Evolutionary conservation across 2,329 filamentous ascomycete species (phyloP), one percentile per base, ranked within the genome.

Genomic region (Fusarium concolor): DNA sequence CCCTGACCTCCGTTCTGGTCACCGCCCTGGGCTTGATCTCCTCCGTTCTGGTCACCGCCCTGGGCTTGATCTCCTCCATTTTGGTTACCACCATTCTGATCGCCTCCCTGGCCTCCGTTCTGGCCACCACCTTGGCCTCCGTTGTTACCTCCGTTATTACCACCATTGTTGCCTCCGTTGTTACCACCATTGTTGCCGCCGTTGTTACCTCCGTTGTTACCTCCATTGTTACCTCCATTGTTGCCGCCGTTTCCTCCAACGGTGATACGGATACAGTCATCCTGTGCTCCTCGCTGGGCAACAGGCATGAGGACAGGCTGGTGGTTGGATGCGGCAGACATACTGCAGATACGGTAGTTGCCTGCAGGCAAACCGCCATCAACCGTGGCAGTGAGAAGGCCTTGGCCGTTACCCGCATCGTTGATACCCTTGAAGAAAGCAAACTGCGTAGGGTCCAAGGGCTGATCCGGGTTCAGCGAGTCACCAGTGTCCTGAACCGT

Each of bases 391-490:
- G 80, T 76, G 12, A 90, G 79, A 7, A 82, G 78, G 50, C 87
- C 87, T 3, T 85, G 71, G 31, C 83, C 84, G 71, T 90, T 83
- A 33, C 87, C 87, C 17, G 78, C 82, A 62, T 89, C 87, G 77
- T 90, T 89, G 79, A 90, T 87, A 63, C 88, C 88, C 82, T 90
- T 89, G 85, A 90, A 90, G 77, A 89, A 89, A 73, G 79, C 85
- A 68, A 87, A 89, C 73, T 82, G 76, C 22, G 74, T 77, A 31
- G 87, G 81, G 64, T 89, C 83, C 8, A 87, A 82, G 28, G 87
- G 83, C n/a, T 76, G 70, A 10, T 72, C 79, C 11, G 87, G 86
- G 74, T 84, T 86, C 70, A 85, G 71, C 22, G 75, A 78, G 74
- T 77, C 77, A 50, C 87, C 87, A 46, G 86, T 79, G 64, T 86